phyloP scores from a whole-genome alignment of 371 early-diverging fungal genomes.

The Mucor irregularis region DNA sequence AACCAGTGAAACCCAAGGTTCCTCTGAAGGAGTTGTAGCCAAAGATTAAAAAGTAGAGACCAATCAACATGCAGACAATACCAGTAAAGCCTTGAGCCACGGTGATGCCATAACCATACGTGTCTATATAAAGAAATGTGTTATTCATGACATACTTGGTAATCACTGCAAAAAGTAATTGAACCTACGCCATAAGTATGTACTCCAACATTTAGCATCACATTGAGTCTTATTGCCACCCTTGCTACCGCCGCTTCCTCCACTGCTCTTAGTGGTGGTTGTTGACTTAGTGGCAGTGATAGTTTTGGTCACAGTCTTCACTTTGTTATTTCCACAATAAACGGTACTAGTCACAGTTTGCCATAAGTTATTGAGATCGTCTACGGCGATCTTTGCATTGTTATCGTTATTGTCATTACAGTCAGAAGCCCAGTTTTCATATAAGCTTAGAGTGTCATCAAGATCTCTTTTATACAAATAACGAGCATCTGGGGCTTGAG shows the following conservation, averaged over 20 bases:
- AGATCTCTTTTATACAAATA: conserved; percentile 22
- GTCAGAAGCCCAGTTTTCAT: conserved; percentile 27
- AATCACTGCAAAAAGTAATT: not conserved
- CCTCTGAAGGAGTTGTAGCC: conserved; percentile 36
- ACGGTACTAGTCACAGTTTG: conserved; percentile 29
- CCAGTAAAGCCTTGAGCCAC: conserved; percentile 38
- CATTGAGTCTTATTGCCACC: not conserved
- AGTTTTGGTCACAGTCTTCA: conserved; percentile 27
- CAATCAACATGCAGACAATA: conserved; percentile 30
- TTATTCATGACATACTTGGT: not conserved
- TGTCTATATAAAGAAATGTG: conserved; percentile 17
- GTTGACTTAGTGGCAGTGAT: conserved; percentile 17
- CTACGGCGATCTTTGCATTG: conserved; percentile 16
- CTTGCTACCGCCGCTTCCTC: not conserved
- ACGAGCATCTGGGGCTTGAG: not conserved
- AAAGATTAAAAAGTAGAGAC: conserved; percentile 33
- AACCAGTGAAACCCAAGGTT: conserved; percentile 37
- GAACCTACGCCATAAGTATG: conserved; percentile 30
- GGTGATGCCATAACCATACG: conserved; percentile 34
- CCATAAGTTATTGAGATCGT: conserved; percentile 23
- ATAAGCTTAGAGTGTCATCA: conserved; percentile 25
- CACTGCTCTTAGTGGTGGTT: conserved; percentile 4
- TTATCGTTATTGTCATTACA: conserved; percentile 13
- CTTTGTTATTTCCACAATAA: conserved; percentile 27
- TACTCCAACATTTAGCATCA: conserved; percentile 32